A percentile compares a stretch with the other conserved stretches of the same genome.
These are phyloP conservation scores for Quercus mongolica DNA, from an alignment of 306 rosid species.

Conservation along the genomic window DNA sequence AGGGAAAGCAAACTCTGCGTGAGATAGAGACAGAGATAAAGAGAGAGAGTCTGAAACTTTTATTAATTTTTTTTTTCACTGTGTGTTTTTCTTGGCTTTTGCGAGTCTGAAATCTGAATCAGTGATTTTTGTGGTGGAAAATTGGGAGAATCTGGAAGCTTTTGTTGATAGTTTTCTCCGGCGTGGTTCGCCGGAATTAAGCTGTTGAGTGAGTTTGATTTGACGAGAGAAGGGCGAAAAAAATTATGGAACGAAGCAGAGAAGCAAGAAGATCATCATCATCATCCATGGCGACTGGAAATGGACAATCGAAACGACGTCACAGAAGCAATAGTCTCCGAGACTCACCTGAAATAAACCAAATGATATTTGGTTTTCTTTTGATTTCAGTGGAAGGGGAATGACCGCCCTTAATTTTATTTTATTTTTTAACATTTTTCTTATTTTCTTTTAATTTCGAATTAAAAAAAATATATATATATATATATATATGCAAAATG, in stretches of 20 bases:
- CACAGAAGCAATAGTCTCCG: conserved; percentile 29
- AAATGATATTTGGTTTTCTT: too few species aligned
- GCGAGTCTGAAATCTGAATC: not conserved
- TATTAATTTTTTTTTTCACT: too few species aligned
- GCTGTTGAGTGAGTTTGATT: conserved; percentile 4
- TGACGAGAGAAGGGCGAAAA: conserved; percentile 31
- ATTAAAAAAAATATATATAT: too few species aligned
- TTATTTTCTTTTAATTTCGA: too few species aligned
- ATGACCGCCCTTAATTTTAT: too few species aligned
- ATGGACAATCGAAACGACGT: conserved; percentile 30
- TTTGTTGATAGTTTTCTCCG: not conserved
- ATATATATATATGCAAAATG: too few species aligned
- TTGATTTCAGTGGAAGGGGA: too few species aligned
- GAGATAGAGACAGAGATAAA: not conserved
- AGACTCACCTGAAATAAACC: conserved; percentile 32
- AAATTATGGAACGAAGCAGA: conserved; percentile 55
- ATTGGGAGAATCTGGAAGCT: not conserved
- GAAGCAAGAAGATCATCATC: conserved; percentile 47
- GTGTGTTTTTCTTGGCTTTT: not conserved
- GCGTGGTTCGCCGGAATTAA: not conserved
- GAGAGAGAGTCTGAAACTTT: not conserved
- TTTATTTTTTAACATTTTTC: too few species aligned
- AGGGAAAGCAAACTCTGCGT: not conserved
- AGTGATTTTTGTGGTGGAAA: too few species aligned
- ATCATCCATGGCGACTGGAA: conserved; percentile 26